Evolutionary conservation across 495 filamentous ascomycete species (phyloP).

Genomic region (Antarctomyces pellizariae): DNA sequence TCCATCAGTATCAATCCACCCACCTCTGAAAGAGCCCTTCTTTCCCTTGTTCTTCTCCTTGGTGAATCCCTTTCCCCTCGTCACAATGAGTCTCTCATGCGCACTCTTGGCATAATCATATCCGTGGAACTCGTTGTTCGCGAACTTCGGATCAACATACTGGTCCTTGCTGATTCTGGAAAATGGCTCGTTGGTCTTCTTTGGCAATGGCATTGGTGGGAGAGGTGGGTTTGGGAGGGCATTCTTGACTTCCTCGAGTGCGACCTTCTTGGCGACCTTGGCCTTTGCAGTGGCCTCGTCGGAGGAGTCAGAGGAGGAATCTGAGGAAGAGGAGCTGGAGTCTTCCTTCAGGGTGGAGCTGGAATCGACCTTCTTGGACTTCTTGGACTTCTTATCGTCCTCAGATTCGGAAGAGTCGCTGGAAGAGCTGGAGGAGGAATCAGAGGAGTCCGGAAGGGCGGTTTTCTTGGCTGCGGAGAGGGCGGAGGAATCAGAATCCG

Average conservation of each 20-base stretch:
- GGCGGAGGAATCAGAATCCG: constrained; percentile 9
- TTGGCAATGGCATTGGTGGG: constrained; percentile 19
- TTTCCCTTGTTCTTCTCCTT: constrained; percentile 99
- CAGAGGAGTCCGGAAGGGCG: constrained; percentile 9
- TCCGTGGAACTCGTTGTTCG: constrained; percentile 51
- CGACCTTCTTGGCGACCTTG: constrained; percentile 12
- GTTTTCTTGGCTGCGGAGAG: constrained; percentile 11
- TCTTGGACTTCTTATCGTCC: constrained; percentile 7
- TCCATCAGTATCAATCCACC: constrained; percentile 48
- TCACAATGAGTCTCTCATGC: constrained; percentile 65
- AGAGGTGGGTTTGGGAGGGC: constrained; percentile 19
- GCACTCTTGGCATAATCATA: constrained; percentile 82
- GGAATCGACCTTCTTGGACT: constrained; percentile 3
- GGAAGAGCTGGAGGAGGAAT: constrained; percentile 9
- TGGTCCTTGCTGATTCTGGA: constrained; percentile 35
- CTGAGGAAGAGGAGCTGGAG: constrained; percentile 8
- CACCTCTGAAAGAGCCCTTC: constrained; percentile 69
- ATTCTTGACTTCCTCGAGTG: constrained; percentile 10
- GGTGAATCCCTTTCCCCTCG: constrained; percentile 90
- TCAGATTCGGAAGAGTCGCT: constrained; percentile 12
- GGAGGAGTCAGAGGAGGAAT: constrained; percentile 8
- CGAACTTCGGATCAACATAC: constrained; percentile 30
- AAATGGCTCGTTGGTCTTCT: constrained; percentile 36
- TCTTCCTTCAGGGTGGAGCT: constrained; percentile 11
- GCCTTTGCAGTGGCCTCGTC: constrained; percentile 15